Conservation (phyloP, 805 yeast species). For the Saccharomycopsis lassenensis region DNA sequence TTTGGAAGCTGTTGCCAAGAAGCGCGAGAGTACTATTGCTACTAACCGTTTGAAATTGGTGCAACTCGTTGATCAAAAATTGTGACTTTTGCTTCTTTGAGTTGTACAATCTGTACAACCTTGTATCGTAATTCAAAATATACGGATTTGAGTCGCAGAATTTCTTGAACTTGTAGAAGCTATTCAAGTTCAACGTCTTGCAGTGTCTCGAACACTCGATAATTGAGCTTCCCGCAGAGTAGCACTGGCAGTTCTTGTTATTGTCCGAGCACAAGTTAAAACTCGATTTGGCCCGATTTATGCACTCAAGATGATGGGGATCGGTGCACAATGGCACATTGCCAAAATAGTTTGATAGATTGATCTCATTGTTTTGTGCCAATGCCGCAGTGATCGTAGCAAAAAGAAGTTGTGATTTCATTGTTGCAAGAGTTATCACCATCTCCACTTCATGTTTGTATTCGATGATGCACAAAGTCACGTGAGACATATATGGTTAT, state of each 20-base stretch:
- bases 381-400: too few species aligned
- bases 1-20: too few species aligned
- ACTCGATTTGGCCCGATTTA: conserved; percentile 1
- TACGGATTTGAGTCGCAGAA: conserved; percentile 8
- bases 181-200: conserved; percentile 5
- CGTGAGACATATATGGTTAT: too few species aligned
- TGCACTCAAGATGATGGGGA: conserved; percentile 2
- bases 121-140: conserved; percentile 4
- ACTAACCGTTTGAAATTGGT: conserved; percentile 1
- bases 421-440: too few species aligned
- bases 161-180: conserved; percentile 6
- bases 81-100: background rate
- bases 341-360: too few species aligned
- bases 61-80: conserved; percentile 4
- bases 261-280: conserved; percentile 7
- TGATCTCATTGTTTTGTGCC: too few species aligned
- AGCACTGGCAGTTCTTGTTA: conserved; percentile 12
- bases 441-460: too few species aligned
- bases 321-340: too few species aligned
- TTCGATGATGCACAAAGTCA: too few species aligned
- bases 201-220: conserved; percentile 12
- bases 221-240: conserved; percentile 9
- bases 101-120: background rate
- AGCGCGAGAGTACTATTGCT: too few species aligned
- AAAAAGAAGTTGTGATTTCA: too few species aligned